Evolutionary conservation across 495 filamentous ascomycete species (phyloP).

Genomic region (Hyphodiscus hymeniophilus): DNA sequence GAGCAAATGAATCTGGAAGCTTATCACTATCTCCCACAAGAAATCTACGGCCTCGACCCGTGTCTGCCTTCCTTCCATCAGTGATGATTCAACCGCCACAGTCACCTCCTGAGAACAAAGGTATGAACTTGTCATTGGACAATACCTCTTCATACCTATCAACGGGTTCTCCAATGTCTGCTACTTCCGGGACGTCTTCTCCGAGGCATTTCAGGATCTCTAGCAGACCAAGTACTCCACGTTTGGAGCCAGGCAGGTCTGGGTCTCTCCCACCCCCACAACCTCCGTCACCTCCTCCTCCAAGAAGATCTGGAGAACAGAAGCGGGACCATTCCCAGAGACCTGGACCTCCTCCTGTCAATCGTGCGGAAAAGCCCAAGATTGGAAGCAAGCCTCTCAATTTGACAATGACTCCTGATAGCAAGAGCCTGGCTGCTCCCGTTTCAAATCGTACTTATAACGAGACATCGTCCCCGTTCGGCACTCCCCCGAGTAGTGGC

Average conservation of each 20-base stretch:
- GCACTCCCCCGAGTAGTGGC: constrained; percentile 75
- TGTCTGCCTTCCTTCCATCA: constrained; percentile 37
- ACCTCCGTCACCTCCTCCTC: constrained; percentile 47
- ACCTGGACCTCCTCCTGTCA: constrained; percentile 60
- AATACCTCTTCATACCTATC: constrained; percentile 32
- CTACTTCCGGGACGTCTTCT: constrained; percentile 40
- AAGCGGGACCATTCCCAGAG: constrained; percentile 31
- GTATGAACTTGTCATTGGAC: constrained; percentile 28
- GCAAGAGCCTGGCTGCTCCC: constrained; percentile 15
- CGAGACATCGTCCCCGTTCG: constrained; percentile 75
- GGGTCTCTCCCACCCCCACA: constrained; percentile 27
- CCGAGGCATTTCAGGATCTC: constrained; percentile 44
- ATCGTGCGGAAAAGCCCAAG: constrained; percentile 76
- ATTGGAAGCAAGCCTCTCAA: constrained; percentile 42
- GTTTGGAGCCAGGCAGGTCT: constrained; percentile 35
- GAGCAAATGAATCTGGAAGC: constrained; percentile 8
- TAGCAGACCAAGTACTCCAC: constrained; percentile 42
- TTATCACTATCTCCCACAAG: constrained; percentile 32
- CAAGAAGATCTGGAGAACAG: constrained; percentile 43
- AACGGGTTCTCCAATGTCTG: constrained; percentile 37
- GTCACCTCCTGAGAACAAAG: constrained; percentile 54
- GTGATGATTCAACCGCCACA: constrained; percentile 67
- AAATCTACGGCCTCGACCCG: constrained; percentile 4
- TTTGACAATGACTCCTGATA: constrained; percentile 22
- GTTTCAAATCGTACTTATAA: constrained; percentile 18